Base-by-base conservation (phyloP, 352 stramenopile genomes). In the Peronosclerospora sorghi region DNA sequence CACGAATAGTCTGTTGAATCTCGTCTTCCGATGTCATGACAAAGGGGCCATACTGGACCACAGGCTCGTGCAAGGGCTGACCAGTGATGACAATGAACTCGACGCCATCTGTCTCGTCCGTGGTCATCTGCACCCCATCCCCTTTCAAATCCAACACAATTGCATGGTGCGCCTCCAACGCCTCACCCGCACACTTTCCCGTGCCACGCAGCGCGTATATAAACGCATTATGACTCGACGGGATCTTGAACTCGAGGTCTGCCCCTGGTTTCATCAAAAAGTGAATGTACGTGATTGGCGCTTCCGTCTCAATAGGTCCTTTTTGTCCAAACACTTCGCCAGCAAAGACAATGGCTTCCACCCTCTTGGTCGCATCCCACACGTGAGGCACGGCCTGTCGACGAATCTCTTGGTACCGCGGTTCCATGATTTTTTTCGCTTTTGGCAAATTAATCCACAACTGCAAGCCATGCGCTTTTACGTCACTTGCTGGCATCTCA, bases 11-110 rank as follows among this genome's bases (percentile, higher is more conserved):
- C 48, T 79, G 51, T 8, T 65, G 64, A 19, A 83, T 82, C 40
- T 81, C 68, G 1, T 46, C 49, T 20, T 66, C 39, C 23, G 62
- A 79, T 23, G 53, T 83, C 72, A 86, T 86, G 40, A 86, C 72
- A 34, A 84, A 86, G 15, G 74, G 72, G 9, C 74, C 74, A 35
- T 87, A 73, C 43, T 82, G 73, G 26, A 73, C 63, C 8, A 85
- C 59, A 5, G 67, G 65, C 40, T 87, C 74, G 35, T 80, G 64
- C 30, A 87, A 32, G 1, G 72, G 74, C 49, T 78, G 41, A 13
- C 69, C 72, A 29, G 46, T 69, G 39, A 82, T 63, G 17, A 82
- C 53, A 20, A 85, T 71, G 32, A 83, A 80, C 59, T 84, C 63
- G 4, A 82, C 21, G 0, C 48, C 51, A 1, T 65, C 45, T 5